Evolutionary conservation across 2,329 filamentous ascomycete genomes (phyloP), one percentile per base, ranked within the genome.

Genomic region (Chaetomiaceae sp.): DNA sequence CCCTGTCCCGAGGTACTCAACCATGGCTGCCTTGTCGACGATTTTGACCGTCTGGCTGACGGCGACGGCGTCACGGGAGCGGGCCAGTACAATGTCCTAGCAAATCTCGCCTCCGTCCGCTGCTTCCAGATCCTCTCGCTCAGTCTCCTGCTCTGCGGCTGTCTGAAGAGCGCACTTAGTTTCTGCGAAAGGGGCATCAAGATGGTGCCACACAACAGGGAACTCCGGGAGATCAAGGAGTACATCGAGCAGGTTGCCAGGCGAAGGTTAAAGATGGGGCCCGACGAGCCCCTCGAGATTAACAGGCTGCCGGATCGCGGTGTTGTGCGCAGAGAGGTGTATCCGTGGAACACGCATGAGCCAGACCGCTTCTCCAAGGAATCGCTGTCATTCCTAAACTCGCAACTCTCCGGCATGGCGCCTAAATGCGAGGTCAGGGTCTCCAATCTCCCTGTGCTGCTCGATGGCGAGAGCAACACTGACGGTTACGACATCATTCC

Each of bases 341-440:
- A 87, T 63, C 83, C 83, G 2, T 87, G 84, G 84, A 87, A 87
- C 64, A 66, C 72, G 2, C 72, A 84, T 62, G 84, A 87, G 64
- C 82, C 87, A 3, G 84, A 91, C 64, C 81, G 87, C 20, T 86
- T 86, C 63, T 82, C 85, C 3, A 71, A 80, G 32, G 82, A 86
- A 61, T 86, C 86, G 1, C 72, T 97, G 21, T 70, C 77, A 0
- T 77, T 85, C 46, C 73, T 97, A 40, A 97, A 97, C 65, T 69
- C 74, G 20, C 76, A 86, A 59, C 76, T 96, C 60, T 71, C 75
- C 23, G 69, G 72, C 2, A 83, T 90, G 51, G 90, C 90, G 1
- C 87, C 90, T 1, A 92, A 90, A 64, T 88, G 92, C 56, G 87
- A 89, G 58, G 87, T 95, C 27, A 80, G 82, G 53, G 85, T 86